These are phyloP conservation scores for Neocallimastix lanati DNA, from an alignment of 192 early-diverging fungal genomes.

Conservation along the genomic window DNA sequence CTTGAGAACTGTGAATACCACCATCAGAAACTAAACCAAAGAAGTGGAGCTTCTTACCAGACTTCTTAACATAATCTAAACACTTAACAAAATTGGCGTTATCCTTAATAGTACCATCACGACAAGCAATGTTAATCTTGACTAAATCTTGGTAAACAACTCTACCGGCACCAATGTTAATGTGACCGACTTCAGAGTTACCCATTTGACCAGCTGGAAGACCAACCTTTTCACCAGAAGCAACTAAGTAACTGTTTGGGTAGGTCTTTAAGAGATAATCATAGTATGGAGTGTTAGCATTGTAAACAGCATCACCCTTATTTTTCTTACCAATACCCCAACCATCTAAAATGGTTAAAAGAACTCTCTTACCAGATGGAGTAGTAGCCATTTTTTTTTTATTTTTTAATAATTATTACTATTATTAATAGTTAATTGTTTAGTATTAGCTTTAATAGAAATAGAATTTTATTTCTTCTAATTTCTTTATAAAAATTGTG, in stretches of 20 bases:
- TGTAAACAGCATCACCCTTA: conserved; percentile 78
- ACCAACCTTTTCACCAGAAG: conserved; percentile 91
- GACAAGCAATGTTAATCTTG: background rate
- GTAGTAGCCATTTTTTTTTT: background rate
- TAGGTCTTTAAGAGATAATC: conserved; percentile 51
- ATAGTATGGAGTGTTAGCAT: conserved; percentile 90
- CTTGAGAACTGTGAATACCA: conserved; percentile 91
- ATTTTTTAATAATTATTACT: no score
- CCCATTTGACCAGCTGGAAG: conserved; percentile 99
- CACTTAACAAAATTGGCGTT: conserved; percentile 49
- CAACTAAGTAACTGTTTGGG: conserved; percentile 57
- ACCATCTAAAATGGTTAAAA: background rate
- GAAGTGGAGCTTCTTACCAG: conserved; percentile 78
- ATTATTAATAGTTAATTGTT: background rate
- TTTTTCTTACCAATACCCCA: background rate
- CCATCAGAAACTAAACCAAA: conserved; percentile 93
- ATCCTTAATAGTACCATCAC: background rate
- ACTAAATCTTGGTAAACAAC: conserved; percentile 77
- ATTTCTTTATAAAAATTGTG: background rate
- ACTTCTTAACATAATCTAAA: conserved; percentile 67
- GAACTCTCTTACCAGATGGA: background rate
- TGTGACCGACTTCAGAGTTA: conserved; percentile 97
- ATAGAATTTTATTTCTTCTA: background rate
- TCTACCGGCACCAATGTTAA: conserved; percentile 98
- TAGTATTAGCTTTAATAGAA: background rate